Conservation (phyloP, 176 grass and related monocot species). For the Triticum aestivum region DNA sequence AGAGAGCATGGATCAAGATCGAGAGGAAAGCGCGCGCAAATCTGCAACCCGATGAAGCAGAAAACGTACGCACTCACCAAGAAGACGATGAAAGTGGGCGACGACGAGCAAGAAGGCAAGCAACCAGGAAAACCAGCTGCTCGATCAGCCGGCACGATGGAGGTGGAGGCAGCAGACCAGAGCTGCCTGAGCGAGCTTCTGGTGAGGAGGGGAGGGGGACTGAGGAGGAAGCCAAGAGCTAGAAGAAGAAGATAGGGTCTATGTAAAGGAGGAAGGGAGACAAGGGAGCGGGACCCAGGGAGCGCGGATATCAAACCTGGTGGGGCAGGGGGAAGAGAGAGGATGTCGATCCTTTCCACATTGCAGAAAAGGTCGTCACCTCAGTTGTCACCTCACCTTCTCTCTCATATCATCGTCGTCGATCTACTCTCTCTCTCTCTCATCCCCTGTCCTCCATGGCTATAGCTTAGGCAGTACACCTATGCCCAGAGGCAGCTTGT, state of each 20-base stretch:
- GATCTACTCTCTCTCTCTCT: neutral
- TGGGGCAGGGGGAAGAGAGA: conserved; percentile 1
- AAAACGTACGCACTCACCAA: conserved; percentile 1
- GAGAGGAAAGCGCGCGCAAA: neutral
- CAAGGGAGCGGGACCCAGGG: conserved; percentile 9
- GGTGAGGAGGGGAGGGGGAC: neutral
- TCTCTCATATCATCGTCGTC: conserved; percentile 22
- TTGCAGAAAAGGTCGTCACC: conserved; percentile 39
- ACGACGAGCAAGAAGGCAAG: neutral
- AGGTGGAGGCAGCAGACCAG: neutral
- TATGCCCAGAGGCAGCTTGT: conserved; percentile 2
- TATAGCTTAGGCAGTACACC: neutral
- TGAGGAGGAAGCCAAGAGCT: neutral
- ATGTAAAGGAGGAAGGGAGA: neutral
- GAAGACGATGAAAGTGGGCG: too few species aligned
- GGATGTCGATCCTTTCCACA: conserved; percentile 5
- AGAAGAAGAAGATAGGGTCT: neutral
- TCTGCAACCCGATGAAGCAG: neutral
- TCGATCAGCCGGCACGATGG: neutral
- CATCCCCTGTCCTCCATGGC: conserved; percentile 1
- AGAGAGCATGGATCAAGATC: neutral
- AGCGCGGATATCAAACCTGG: conserved; percentile 58
- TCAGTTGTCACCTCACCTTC: conserved; percentile 43
- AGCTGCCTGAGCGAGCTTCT: neutral
- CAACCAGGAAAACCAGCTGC: neutral